phyloP scores from a whole-genome alignment of 1,284 basidiomycete species.

The Ustilago curta region DNA sequence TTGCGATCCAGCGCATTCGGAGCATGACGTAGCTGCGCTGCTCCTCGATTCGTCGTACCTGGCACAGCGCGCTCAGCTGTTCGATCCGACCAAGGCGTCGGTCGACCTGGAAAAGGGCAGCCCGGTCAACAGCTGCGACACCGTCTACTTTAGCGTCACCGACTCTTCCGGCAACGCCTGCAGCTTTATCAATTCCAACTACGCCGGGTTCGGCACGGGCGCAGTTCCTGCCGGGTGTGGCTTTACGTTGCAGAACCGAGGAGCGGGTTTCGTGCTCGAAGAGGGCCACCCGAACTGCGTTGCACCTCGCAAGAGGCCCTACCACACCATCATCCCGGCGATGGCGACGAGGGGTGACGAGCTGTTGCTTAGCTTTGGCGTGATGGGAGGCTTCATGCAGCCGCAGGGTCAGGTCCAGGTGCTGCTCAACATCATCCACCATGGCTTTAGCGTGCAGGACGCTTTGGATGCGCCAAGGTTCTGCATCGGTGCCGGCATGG shows the following conservation, averaged over 20 bases:
- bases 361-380: slow-evolving; percentile 87
- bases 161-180: slow-evolving; percentile 88
- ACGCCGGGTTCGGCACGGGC: slow-evolving; percentile 72
- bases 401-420: slow-evolving; percentile 93
- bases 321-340: slow-evolving; percentile 95
- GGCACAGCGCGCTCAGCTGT: slow-evolving; percentile 80
- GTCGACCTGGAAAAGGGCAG: slow-evolving; percentile 80
- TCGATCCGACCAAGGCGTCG: slow-evolving; percentile 78
- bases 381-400: slow-evolving; percentile 94
- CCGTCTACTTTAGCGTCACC: slow-evolving; percentile 84
- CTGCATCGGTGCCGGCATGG: slow-evolving; percentile 87
- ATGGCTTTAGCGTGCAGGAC: slow-evolving; percentile 78
- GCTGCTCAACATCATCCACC: slow-evolving; percentile 83
- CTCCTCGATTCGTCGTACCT: slow-evolving; percentile 78
- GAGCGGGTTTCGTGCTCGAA: slow-evolving; percentile 82
- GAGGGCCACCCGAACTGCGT: slow-evolving; percentile 84
- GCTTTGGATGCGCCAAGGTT: slow-evolving; percentile 90
- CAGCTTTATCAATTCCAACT: slow-evolving; percentile 94
- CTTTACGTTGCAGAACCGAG: slow-evolving; percentile 95
- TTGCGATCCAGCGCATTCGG: slow-evolving; percentile 81
- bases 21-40: slow-evolving; percentile 74
- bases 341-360: slow-evolving; percentile 85
- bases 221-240: slow-evolving; percentile 92
- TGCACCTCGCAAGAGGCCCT: slow-evolving; percentile 81
- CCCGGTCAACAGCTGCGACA: slow-evolving; percentile 85